Conservation (phyloP, 2,329 filamentous ascomycete species). For the Ophiostoma ulmi region DNA sequence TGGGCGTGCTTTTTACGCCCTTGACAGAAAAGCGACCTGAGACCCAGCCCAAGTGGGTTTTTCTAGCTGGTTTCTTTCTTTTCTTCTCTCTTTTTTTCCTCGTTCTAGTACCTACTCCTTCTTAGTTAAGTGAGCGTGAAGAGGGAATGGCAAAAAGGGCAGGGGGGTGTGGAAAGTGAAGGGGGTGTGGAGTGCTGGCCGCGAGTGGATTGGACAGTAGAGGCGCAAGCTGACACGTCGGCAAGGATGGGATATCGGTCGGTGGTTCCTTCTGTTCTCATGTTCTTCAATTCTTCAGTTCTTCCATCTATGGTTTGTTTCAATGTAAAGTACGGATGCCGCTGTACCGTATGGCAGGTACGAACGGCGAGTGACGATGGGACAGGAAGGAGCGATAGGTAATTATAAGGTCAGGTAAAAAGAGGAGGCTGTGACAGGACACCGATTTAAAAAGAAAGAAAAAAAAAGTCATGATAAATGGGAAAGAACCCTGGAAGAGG, state of each 20-base stretch:
- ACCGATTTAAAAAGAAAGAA: not conserved
- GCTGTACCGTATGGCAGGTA: conserved; percentile 2
- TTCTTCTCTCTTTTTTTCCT: conserved; percentile 15
- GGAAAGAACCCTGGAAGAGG: not conserved
- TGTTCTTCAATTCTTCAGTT: conserved; percentile 12
- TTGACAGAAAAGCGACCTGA: conserved; percentile 22
- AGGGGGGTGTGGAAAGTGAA: conserved; percentile 23
- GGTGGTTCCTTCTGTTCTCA: conserved; percentile 13
- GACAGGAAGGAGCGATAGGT: not conserved
- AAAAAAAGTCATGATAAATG: not conserved
- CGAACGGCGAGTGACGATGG: conserved; percentile 6
- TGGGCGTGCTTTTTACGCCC: conserved; percentile 13
- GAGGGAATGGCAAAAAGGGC: not conserved
- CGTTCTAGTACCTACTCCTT: not conserved
- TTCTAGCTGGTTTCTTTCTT: not conserved
- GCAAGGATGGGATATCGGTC: conserved; percentile 20
- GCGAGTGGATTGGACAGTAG: conserved; percentile 26
- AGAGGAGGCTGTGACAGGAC: conserved; percentile 4
- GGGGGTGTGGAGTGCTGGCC: conserved; percentile 23
- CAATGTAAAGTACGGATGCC: not conserved
- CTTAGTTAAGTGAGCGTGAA: conserved; percentile 14
- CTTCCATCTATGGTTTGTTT: not conserved
- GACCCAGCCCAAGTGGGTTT: conserved; percentile 23
- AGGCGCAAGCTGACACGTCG: conserved; percentile 29
- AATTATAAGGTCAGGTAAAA: not conserved